These are phyloP conservation scores for Talaromyces sp. DNA, from an alignment of 2,329 filamentous ascomycete genomes.

Conservation along the genomic window DNA sequence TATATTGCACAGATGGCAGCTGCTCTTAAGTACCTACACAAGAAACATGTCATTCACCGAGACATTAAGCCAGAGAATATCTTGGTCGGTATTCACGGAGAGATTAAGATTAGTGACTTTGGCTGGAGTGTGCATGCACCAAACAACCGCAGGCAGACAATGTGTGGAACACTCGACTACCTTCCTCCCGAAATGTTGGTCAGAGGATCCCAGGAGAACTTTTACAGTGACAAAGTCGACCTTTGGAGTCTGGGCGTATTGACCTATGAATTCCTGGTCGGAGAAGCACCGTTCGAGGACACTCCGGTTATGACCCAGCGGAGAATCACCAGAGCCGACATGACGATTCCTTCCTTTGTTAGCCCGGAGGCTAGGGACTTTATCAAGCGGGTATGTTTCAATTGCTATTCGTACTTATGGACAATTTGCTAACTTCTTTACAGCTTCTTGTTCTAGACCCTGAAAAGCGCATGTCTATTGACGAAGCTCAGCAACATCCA, in stretches of 20 bases:
- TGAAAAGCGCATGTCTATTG: slow-evolving; percentile 84
- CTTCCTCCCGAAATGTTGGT: slow-evolving; percentile 97
- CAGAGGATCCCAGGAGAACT: slow-evolving; percentile 74
- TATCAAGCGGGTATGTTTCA: slow-evolving; percentile 69
- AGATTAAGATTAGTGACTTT: slow-evolving; percentile 98
- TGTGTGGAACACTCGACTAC: slow-evolving; percentile 97
- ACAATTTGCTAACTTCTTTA: slow-evolving; percentile 8
- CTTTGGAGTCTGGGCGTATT: slow-evolving; percentile 93
- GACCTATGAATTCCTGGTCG: slow-evolving; percentile 93
- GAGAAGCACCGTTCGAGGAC: slow-evolving; percentile 95
- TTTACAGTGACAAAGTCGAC: slow-evolving; percentile 92
- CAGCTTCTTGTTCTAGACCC: slow-evolving; percentile 87
- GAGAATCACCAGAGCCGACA: slow-evolving; percentile 82
- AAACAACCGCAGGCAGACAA: slow-evolving; percentile 86
- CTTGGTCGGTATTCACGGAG: slow-evolving; percentile 88
- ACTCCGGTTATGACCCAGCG: slow-evolving; percentile 90
- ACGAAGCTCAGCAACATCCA: slow-evolving; percentile 82
- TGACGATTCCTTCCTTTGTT: slow-evolving; percentile 87
- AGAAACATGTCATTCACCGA: slow-evolving; percentile 94
- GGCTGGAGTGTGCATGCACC: slow-evolving; percentile 98
- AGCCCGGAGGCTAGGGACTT: slow-evolving; percentile 86
- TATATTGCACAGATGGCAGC: slow-evolving; percentile 90
- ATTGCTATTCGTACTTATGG: not conserved
- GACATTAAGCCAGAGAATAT: slow-evolving; percentile 99
- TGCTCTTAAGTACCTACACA: slow-evolving; percentile 83